phyloP scores from a whole-genome alignment of 2,329 filamentous ascomycete species.

The Sarocladiaceae sp. region DNA sequence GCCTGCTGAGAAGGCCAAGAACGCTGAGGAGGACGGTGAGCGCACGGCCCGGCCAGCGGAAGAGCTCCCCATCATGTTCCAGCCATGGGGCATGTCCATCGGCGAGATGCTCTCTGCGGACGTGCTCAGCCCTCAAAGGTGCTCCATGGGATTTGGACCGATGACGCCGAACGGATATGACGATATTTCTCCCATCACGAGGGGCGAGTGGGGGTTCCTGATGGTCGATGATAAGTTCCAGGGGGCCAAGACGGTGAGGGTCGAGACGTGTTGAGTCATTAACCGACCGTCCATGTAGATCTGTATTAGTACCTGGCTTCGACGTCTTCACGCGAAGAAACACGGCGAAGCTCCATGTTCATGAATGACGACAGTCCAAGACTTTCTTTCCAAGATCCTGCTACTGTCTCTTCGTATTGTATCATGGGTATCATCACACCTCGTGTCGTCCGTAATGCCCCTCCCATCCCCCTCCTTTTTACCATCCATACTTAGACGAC shows the following conservation, averaged over 20 bases:
- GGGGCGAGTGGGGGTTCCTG: conserved; percentile 57
- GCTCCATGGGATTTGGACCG: conserved; percentile 32
- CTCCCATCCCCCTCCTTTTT: conserved; percentile 11
- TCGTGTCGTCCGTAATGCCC: background rate
- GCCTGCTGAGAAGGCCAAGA: conserved; percentile 11
- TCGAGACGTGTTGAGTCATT: conserved; percentile 43
- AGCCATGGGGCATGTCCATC: conserved; percentile 33
- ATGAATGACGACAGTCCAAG: conserved; percentile 2
- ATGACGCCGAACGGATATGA: conserved; percentile 54
- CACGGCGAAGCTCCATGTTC: background rate
- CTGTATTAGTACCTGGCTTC: background rate
- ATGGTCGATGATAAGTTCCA: conserved; percentile 42
- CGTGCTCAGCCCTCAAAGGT: conserved; percentile 16
- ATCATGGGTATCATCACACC: conserved; percentile 1
- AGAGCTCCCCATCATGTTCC: conserved; percentile 19
- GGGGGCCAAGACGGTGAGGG: conserved; percentile 38
- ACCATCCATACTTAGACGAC: conserved; percentile 78
- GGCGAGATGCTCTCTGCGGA: conserved; percentile 34
- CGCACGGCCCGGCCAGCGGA: conserved; percentile 31
- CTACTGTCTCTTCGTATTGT: too few relatives aligned
- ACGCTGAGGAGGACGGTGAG: conserved; percentile 28
- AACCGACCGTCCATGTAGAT: background rate
- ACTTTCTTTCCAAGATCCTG: conserved; percentile 1
- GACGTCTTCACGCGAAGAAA: too few relatives aligned
- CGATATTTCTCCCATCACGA: conserved; percentile 56